Evolutionary conservation across 345 rosid species (phyloP).

Genomic region (Lepidium sativum): DNA sequence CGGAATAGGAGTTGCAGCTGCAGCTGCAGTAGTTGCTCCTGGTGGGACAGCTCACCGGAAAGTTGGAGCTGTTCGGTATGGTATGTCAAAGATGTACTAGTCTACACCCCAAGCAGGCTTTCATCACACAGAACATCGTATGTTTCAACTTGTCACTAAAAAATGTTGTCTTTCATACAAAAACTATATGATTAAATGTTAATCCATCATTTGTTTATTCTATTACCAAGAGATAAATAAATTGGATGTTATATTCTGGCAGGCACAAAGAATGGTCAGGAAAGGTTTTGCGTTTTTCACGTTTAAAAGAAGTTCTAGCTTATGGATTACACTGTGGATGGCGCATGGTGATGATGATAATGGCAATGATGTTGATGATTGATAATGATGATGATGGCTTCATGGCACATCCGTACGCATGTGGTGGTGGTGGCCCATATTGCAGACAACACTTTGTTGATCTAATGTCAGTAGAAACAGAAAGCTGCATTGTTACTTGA

Average conservation of each 20-base stretch:
- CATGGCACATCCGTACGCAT: constrained; percentile 16
- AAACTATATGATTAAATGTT: constrained; percentile 8
- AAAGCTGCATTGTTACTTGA: constrained; percentile 14
- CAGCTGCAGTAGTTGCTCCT: constrained; percentile 30
- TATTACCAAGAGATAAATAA: constrained; percentile 10
- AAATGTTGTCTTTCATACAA: constrained; percentile 11
- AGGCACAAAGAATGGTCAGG: constrained; percentile 4
- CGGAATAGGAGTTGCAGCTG: constrained; percentile 46
- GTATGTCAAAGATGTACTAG: constrained; percentile 68
- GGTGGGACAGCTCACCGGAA: constrained; percentile 49
- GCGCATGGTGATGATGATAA: constrained; percentile 8
- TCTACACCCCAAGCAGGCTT: background rate
- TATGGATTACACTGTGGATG: constrained; percentile 11
- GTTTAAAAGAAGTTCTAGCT: background rate
- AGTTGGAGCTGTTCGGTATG: constrained; percentile 68
- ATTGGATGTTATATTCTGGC: constrained; percentile 12
- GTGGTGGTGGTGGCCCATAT: constrained; percentile 24
- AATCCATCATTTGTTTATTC: background rate
- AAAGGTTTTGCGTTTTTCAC: constrained; percentile 3
- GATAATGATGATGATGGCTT: background rate
- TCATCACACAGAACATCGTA: constrained; percentile 3
- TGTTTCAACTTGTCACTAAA: constrained; percentile 9
- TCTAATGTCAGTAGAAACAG: constrained; percentile 5
- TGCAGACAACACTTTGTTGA: constrained; percentile 16
- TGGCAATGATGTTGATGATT: too few species aligned